phyloP scores from a whole-genome alignment of 768 basidiomycete species.

The Suillus bovinus region DNA sequence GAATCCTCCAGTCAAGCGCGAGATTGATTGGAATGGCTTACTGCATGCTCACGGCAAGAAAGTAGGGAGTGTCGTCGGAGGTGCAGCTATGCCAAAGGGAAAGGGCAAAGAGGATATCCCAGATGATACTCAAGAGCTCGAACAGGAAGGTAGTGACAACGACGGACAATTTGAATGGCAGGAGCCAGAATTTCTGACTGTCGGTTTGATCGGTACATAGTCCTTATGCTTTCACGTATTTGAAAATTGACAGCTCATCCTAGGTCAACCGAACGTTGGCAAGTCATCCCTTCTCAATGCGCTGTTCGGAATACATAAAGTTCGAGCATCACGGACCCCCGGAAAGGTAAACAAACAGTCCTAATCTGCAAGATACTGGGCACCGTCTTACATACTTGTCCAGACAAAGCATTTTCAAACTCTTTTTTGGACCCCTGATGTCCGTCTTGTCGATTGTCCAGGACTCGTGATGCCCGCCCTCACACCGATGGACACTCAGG shows the following conservation, averaged over 20 bases:
- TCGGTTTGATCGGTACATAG: constrained; percentile 73
- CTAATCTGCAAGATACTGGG: not conserved
- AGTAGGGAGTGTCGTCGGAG: constrained; percentile 47
- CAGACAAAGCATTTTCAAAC: constrained; percentile 97
- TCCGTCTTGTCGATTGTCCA: constrained; percentile 93
- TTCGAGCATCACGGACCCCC: constrained; percentile 82
- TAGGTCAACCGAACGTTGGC: constrained; percentile 94
- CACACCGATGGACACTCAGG: constrained; percentile 80
- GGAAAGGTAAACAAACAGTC: constrained; percentile 60
- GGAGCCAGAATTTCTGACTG: constrained; percentile 65
- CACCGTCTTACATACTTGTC: not conserved
- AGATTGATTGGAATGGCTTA: constrained; percentile 76
- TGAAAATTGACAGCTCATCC: not conserved
- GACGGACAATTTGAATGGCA: constrained; percentile 21
- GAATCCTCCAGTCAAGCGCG: constrained; percentile 61
- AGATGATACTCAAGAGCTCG: constrained; percentile 27
- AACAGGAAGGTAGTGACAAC: constrained; percentile 20
- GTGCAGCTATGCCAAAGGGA: constrained; percentile 37
- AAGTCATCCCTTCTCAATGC: constrained; percentile 94
- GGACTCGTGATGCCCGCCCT: constrained; percentile 90
- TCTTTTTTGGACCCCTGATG: constrained; percentile 81
- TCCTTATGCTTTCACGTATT: not conserved
- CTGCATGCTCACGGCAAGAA: constrained; percentile 43
- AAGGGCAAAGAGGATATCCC: constrained; percentile 15
- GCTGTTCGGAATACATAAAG: constrained; percentile 75